phyloP scores from a whole-genome alignment of 805 yeast genomes.

The Candida andamanensis region DNA sequence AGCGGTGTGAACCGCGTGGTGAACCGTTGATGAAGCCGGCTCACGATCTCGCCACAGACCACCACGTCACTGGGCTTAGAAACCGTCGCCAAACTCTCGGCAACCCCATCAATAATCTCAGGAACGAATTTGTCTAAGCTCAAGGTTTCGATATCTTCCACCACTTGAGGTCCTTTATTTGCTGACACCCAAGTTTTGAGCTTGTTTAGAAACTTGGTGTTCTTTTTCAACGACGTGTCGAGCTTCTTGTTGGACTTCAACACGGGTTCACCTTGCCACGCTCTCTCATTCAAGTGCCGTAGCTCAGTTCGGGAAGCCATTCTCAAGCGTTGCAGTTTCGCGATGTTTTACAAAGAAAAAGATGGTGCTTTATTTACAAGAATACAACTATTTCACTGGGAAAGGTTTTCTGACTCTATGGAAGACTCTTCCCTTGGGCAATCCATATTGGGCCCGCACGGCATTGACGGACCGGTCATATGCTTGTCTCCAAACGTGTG shows the following conservation, averaged over 20 bases:
- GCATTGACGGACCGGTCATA: conserved; percentile 72
- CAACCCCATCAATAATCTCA: conserved; percentile 58
- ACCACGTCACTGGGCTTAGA: conserved; percentile 51
- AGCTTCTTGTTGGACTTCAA: conserved; percentile 26
- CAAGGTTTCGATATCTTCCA: conserved; percentile 58
- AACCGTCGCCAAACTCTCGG: conserved; percentile 56
- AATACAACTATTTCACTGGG: conserved; percentile 20
- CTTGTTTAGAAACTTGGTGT: conserved; percentile 73
- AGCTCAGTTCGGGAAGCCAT: no score
- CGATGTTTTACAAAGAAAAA: no score
- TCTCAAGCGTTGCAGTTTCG: no score
- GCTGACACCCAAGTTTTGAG: conserved; percentile 51
- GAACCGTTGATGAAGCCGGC: conserved; percentile 77
- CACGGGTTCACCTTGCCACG: conserved; percentile 47
- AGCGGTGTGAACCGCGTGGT: conserved; percentile 45
- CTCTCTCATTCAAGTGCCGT: conserved; percentile 37
- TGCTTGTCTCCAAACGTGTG: conserved; percentile 81
- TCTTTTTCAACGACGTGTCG: conserved; percentile 78
- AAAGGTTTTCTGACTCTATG: conserved; percentile 47
- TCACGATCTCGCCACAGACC: conserved; percentile 62
- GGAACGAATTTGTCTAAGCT: conserved; percentile 70
- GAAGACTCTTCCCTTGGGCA: conserved; percentile 73
- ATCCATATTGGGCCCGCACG: conserved; percentile 68
- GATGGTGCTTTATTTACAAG: no score
- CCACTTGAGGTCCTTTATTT: conserved; percentile 42